These are phyloP conservation scores for Lachnellula cervina DNA, from an alignment of 2,329 filamentous ascomycete species.

Conservation along the genomic window DNA sequence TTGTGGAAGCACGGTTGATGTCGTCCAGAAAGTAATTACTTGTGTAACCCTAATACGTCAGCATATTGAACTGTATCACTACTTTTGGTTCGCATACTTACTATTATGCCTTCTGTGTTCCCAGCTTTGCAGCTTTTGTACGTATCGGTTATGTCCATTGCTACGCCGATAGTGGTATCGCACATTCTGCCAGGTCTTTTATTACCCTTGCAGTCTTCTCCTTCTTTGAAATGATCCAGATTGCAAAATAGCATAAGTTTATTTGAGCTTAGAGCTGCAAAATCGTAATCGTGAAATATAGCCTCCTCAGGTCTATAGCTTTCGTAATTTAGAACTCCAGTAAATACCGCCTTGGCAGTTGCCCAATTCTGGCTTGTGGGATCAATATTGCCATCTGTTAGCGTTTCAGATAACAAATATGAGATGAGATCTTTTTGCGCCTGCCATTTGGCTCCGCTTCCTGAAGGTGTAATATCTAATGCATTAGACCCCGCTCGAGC, in stretches of 20 bases:
- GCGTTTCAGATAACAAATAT: neutral
- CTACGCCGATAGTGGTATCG: neutral
- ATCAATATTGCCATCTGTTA: neutral
- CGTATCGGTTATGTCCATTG: no score
- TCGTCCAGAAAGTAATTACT: neutral
- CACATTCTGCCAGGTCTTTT: neutral
- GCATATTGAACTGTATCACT: neutral
- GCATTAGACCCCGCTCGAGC: neutral
- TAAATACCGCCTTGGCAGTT: neutral
- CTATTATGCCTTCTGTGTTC: no score
- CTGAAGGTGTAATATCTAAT: neutral
- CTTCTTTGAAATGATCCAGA: neutral
- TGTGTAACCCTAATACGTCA: neutral
- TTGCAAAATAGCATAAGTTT: neutral
- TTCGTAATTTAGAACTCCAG: neutral
- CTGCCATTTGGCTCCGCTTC: neutral
- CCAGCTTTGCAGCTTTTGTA: no score
- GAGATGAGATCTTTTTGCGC: neutral
- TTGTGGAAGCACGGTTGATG: neutral
- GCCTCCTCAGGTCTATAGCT: neutral
- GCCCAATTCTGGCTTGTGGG: neutral
- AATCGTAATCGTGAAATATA: no score
- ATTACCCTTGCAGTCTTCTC: neutral
- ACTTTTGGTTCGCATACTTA: neutral
- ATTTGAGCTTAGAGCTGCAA: neutral